A percentile compares a stretch with the other conserved stretches of the same genome.
Conservation (phyloP, 2,329 filamentous ascomycete genomes). For the Cladorrhinum sp. region DNA sequence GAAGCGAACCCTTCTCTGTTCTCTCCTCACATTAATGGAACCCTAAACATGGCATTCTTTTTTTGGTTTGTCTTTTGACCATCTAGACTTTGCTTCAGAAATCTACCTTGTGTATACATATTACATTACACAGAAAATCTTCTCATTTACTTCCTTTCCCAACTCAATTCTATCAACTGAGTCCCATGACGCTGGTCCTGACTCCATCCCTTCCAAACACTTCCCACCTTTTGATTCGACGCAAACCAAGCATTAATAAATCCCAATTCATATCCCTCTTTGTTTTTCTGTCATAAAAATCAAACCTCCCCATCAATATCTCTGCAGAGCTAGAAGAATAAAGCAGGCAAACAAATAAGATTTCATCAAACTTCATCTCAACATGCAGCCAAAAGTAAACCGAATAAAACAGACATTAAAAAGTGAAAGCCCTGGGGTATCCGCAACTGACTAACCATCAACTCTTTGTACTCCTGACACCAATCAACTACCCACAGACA, state of each 20-base stretch:
- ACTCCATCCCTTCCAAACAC: not conserved
- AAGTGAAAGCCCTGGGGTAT: not conserved
- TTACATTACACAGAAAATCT: not conserved
- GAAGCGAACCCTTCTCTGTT: not conserved
- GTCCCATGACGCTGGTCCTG: too few relatives aligned
- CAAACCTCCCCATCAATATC: not conserved
- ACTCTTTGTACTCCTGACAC: not conserved
- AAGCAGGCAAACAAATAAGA: not conserved
- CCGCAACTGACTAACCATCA: not conserved
- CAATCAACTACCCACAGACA: not conserved
- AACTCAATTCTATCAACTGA: not conserved
- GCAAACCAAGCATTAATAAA: not conserved
- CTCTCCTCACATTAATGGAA: too few relatives aligned
- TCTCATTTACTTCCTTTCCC: not conserved
- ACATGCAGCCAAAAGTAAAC: too few relatives aligned
- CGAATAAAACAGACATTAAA: not conserved
- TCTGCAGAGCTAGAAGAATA: too few relatives aligned
- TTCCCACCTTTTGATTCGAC: not conserved
- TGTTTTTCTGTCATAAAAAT: not conserved
- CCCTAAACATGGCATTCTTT: too few relatives aligned
- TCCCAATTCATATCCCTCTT: not conserved
- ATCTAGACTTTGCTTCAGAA: too few relatives aligned
- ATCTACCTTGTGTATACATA: too few relatives aligned
- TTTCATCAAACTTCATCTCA: too few relatives aligned
- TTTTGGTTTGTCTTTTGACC: too few relatives aligned